Conservation (phyloP, 176 grass and related monocot species). For the Oryza punctata region DNA sequence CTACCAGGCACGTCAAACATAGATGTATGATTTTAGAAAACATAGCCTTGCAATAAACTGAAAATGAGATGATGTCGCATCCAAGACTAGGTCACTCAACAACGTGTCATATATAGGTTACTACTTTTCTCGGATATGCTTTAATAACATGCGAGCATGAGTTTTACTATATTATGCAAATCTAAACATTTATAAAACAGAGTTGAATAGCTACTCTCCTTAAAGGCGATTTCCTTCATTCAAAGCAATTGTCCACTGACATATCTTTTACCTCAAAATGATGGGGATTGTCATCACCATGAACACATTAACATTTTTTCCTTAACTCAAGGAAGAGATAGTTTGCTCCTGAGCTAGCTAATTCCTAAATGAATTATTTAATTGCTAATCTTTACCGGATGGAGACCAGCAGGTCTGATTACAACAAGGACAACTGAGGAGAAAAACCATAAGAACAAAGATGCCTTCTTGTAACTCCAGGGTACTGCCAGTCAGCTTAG, state of each 20-base stretch:
- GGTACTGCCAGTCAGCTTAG: slow-evolving; percentile 12
- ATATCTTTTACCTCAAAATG: slow-evolving; percentile 22
- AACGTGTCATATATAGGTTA: slow-evolving; percentile 1
- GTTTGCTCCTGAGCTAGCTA: slow-evolving; percentile 21
- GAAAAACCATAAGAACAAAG: slow-evolving; percentile 28
- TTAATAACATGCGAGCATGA: neutral
- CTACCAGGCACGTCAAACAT: neutral
- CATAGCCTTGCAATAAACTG: neutral
- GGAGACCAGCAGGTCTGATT: slow-evolving; percentile 28
- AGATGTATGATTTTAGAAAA: neutral
- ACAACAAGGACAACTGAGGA: slow-evolving; percentile 25
- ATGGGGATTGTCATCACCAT: slow-evolving; percentile 18
- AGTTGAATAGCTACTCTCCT: slow-evolving; percentile 6
- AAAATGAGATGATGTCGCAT: slow-evolving; percentile 22
- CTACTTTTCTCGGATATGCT: neutral
- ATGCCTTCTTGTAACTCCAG: slow-evolving; percentile 21
- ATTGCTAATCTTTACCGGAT: slow-evolving; percentile 36
- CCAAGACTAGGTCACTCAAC: neutral
- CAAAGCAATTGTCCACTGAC: neutral
- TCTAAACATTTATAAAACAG: neutral
- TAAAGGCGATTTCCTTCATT: slow-evolving; percentile 13
- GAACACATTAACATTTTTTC: neutral
- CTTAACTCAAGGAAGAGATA: slow-evolving; percentile 7
- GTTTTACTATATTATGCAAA: slow-evolving; percentile 21
- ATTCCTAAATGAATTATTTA: slow-evolving; percentile 6